Base-by-base conservation (phyloP, 495 filamentous ascomycete genomes). In the Astrocystis sublimbata region DNA sequence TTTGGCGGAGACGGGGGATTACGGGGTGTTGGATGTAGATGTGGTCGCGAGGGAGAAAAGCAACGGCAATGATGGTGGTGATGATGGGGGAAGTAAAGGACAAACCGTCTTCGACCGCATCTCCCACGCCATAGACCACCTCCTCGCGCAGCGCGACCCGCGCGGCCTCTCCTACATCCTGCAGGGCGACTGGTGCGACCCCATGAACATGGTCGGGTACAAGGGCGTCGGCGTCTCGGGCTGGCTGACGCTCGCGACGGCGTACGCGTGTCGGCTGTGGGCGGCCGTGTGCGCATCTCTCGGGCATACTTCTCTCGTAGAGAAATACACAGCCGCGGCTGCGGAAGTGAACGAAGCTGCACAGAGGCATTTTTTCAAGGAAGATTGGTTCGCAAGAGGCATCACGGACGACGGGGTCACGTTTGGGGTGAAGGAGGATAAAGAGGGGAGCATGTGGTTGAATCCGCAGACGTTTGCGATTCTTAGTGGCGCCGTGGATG, bases 151-250 rank as follows among this genome's bases (percentile, higher is more conserved):
- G 2, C 80, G 82, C 41, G 82, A 85, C 62, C 58, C 78, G 30
- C 79, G 81, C 17, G 82, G 82, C 7, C 74, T 85, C 35, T 83
- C 80, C 70, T 85, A 76, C 71, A 83, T 85, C 58, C 79, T 79
- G 1, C 81, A 85, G 61, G 82, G 82, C 42, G 82, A 85, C 62
- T 85, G 82, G 82, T 85, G 82, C 61, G 82, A 85, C 61, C 82
- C 82, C 45, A 80, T 85, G 76, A 85, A 85, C 68, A 85, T 85
- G 82, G 82, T 83, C 41, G 82, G 82, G 36, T 81, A 80, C 65
- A 83, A 81, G 66, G 81, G 81, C 46, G 76, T 74, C 38, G 82
- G 82, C 21, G 82, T 85, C 26, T 85, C 82, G 0, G 82, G 81
- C 31, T 85, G 82, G 82, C 76, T 84, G 59, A 85, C 82, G 1